A percentile compares a stretch with the other conserved stretches of the same genome.
Conservation (phyloP, 2,329 filamentous ascomycete species). For the Fusarium heterosporum region DNA sequence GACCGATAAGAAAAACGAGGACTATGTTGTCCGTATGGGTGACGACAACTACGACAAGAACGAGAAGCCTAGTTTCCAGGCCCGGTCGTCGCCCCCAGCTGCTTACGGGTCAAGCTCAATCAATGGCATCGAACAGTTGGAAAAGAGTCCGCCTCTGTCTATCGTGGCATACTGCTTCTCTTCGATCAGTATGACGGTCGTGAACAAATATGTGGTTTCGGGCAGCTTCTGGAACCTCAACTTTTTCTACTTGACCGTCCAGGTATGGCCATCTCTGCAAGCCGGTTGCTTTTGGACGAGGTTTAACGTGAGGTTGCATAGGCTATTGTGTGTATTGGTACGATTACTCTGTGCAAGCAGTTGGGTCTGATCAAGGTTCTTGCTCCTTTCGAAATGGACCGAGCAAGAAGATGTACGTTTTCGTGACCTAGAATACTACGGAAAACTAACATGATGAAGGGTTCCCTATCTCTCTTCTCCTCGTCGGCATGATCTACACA, state of each 20-base stretch:
- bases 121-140: conserved; percentile 57
- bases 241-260: conserved; percentile 91
- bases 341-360: conserved; percentile 86
- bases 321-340: conserved; percentile 88
- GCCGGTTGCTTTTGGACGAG: background rate
- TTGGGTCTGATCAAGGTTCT: conserved; percentile 84
- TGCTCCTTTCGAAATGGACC: conserved; percentile 84
- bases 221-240: conserved; percentile 94
- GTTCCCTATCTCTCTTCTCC: conserved; percentile 95
- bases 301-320: conserved; percentile 53
- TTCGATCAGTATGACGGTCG: conserved; percentile 99
- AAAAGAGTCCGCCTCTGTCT: conserved; percentile 82
- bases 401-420: conserved; percentile 88
- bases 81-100: conserved; percentile 42
- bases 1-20: conserved; percentile 91
- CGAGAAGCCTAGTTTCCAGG: conserved; percentile 65
- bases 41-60: conserved; percentile 64
- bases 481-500: conserved; percentile 99
- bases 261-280: conserved; percentile 69
- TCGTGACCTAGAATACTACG: background rate
- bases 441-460: conserved; percentile 63
- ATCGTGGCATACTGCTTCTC: conserved; percentile 92
- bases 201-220: conserved; percentile 98
- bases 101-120: conserved; percentile 32
- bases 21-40: conserved; percentile 78